Evolutionary conservation across 140 eudicot species (phyloP).

Genomic region (Anethum foeniculum): DNA sequence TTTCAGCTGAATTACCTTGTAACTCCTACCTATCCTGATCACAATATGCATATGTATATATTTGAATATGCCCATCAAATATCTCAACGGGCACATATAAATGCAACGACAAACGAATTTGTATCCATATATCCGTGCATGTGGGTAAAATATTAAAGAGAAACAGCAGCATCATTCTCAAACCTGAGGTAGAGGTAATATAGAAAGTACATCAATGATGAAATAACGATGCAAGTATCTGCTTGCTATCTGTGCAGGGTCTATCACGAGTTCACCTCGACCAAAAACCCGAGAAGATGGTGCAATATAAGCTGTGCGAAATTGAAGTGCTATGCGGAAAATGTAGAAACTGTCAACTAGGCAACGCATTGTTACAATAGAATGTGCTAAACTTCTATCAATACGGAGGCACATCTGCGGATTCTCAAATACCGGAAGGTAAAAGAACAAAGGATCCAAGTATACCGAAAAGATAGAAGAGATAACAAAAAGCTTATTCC

Average conservation of each 20-base stretch:
- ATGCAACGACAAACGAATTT: neutral
- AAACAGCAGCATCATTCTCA: neutral
- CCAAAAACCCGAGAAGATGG: slow-evolving; percentile 98
- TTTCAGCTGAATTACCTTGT: neutral
- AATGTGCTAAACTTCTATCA: slow-evolving; percentile 56
- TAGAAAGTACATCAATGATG: slow-evolving; percentile 63
- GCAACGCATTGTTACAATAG: slow-evolving; percentile 53
- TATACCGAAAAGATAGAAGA: slow-evolving; percentile 82
- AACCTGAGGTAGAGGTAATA: slow-evolving; percentile 91
- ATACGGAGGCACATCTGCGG: slow-evolving; percentile 21
- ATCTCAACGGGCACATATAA: neutral
- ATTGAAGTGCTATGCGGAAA: slow-evolving; percentile 64
- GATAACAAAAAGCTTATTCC: slow-evolving; percentile 73
- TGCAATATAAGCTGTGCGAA: slow-evolving; percentile 90
- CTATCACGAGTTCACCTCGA: slow-evolving; percentile 92
- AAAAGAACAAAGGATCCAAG: slow-evolving; percentile 78
- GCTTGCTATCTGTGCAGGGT: slow-evolving; percentile 69
- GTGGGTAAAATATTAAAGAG: neutral
- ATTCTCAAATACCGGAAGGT: slow-evolving; percentile 63
- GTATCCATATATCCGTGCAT: neutral
- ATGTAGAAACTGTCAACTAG: slow-evolving; percentile 63
- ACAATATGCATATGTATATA: neutral
- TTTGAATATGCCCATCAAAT: neutral
- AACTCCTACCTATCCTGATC: neutral
- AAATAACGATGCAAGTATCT: slow-evolving; percentile 74